Percentiles rank a stretch among this genome's conserved stretches.
These are phyloP conservation scores for Boletus huronensis DNA, from an alignment of 768 basidiomycete species.

Conservation along the genomic window DNA sequence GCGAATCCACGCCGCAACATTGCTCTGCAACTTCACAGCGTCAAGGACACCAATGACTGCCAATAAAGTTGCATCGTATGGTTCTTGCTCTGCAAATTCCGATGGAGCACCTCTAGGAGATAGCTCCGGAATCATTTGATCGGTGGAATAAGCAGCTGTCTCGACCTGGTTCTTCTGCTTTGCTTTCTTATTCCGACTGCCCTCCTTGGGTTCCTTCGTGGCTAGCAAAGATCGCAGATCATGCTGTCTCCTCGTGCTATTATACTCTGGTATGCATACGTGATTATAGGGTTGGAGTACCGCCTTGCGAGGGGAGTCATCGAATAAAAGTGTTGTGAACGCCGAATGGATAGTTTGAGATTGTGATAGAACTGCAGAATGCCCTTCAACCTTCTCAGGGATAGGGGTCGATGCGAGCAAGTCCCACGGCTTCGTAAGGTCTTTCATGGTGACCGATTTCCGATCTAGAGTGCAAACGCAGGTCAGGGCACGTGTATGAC, in stretches of 20 bases:
- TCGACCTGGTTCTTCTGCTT: conserved; percentile 2
- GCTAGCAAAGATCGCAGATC: conserved; percentile 34
- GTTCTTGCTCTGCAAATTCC: conserved; percentile 12
- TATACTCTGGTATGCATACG: conserved; percentile 71
- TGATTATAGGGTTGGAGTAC: conserved; percentile 80
- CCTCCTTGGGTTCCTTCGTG: conserved; percentile 12
- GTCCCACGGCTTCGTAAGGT: conserved; percentile 69
- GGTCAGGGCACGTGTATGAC: background rate
- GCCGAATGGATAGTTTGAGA: conserved; percentile 36
- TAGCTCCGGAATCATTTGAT: background rate
- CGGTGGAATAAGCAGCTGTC: background rate
- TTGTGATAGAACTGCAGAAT: conserved; percentile 1
- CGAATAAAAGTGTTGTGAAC: conserved; percentile 46
- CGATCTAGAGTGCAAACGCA: conserved; percentile 5
- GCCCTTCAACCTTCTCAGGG: background rate
- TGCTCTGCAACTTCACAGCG: conserved; percentile 51
- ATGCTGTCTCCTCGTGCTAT: conserved; percentile 37
- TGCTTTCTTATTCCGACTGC: conserved; percentile 4
- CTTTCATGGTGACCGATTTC: conserved; percentile 58
- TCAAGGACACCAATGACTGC: conserved; percentile 69
- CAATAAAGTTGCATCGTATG: conserved; percentile 51
- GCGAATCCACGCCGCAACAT: conserved; percentile 67
- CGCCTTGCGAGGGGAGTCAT: conserved; percentile 53
- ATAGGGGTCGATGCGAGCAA: conserved; percentile 25
- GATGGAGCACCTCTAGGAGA: background rate